Percentiles rank a stretch among this genome's conserved stretches.
phyloP scores from a whole-genome alignment of 192 early-diverging fungal species.

The Rhizoclosmatium sp. region DNA sequence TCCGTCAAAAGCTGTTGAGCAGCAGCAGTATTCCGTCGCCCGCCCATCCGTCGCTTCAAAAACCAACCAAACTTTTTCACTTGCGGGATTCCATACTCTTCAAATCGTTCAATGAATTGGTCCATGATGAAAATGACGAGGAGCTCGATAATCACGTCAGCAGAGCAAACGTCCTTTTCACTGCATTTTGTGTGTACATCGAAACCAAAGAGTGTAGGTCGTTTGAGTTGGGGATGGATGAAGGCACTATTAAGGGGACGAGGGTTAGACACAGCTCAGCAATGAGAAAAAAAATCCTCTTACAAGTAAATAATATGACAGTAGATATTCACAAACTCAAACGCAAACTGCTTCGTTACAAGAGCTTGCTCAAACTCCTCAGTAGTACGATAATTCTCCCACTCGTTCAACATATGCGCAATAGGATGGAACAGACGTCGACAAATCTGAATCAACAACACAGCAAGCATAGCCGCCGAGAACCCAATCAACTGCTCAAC shows the following conservation, averaged over 20 bases:
- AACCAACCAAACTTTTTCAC: slow-evolving; percentile 7
- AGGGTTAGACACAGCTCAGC: too few relatives aligned
- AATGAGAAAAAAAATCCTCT: slow-evolving; percentile 15
- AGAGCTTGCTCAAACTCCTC: slow-evolving; percentile 35
- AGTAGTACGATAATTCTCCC: slow-evolving; percentile 39
- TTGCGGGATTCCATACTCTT: slow-evolving; percentile 2
- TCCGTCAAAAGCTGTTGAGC: not conserved
- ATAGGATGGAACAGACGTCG: slow-evolving; percentile 13
- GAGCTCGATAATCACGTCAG: slow-evolving; percentile 28
- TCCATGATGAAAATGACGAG: slow-evolving; percentile 33
- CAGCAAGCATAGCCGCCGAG: not conserved
- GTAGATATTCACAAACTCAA: slow-evolving; percentile 45
- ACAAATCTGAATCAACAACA: slow-evolving; percentile 24
- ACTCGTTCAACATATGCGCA: slow-evolving; percentile 20
- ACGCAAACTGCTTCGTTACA: slow-evolving; percentile 19
- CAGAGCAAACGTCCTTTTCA: slow-evolving; percentile 21
- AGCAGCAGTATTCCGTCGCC: too few relatives aligned
- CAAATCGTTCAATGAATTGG: not conserved
- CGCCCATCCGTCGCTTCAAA: not conserved
- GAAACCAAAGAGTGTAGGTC: not conserved
- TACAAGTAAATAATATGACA: slow-evolving; percentile 27
- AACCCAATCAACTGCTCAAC: not conserved
- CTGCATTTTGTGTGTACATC: not conserved
- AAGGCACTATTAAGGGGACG: not conserved
- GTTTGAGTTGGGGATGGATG: slow-evolving; percentile 7